A percentile compares a stretch with the other conserved stretches of the same genome.
These are phyloP conservation scores for Phytomonas sp. DNA, from an alignment of 208 protist species.

Conservation along the genomic window DNA sequence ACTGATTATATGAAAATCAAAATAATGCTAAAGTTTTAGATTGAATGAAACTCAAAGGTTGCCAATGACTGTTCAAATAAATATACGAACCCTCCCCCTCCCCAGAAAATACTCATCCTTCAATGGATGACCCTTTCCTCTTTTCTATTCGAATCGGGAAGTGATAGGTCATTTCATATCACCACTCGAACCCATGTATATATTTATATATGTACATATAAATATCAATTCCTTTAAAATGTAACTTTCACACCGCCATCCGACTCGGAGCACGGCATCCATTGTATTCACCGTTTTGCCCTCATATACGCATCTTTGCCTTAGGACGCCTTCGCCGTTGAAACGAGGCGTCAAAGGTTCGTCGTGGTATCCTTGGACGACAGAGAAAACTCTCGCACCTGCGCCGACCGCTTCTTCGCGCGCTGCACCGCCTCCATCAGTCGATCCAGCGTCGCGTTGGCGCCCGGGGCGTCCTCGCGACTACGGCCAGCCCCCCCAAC, in stretches of 20 bases:
- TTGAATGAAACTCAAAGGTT: background rate
- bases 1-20: no score
- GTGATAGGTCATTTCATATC: background rate
- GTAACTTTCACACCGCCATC: background rate
- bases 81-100: background rate
- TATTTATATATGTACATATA: background rate
- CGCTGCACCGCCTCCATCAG: background rate
- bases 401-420: background rate
- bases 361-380: background rate
- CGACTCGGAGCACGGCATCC: no score
- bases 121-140: background rate
- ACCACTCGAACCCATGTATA: background rate
- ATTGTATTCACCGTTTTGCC: background rate
- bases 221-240: background rate
- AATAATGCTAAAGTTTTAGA: background rate
- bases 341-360: background rate
- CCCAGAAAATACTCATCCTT: background rate
- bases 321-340: background rate
- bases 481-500: background rate
- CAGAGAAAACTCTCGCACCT: background rate
- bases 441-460: background rate
- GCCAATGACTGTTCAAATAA: slow-evolving; percentile 5
- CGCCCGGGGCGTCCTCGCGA: background rate
- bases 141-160: background rate
- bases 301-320: background rate